These are phyloP conservation scores for Pistacia integerrima DNA, from an alignment of 345 rosid genomes.

Conservation along the genomic window DNA sequence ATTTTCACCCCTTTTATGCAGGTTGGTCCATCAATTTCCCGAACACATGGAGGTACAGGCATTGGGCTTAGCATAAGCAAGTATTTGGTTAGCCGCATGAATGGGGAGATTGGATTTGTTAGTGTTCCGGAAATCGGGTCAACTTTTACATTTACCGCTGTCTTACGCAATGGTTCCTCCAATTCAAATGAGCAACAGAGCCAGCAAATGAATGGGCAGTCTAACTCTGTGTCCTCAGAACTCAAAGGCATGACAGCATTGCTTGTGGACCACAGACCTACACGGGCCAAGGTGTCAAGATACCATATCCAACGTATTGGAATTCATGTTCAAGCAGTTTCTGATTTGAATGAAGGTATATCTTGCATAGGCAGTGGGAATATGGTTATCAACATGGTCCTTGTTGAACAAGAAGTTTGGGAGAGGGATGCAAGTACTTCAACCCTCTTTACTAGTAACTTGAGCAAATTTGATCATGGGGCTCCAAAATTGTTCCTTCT, in stretches of 20 bases:
- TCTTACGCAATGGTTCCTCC: conserved; percentile 53
- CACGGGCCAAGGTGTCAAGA: conserved; percentile 72
- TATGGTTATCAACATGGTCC: conserved; percentile 48
- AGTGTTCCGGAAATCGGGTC: conserved; percentile 82
- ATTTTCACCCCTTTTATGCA: conserved; percentile 95
- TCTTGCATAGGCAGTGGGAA: conserved; percentile 35
- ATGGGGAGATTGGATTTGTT: conserved; percentile 87
- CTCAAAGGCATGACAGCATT: conserved; percentile 73
- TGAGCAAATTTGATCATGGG: conserved; percentile 34
- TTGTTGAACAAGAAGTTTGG: conserved; percentile 91
- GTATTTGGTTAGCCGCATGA: conserved; percentile 86
- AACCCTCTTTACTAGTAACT: conserved; percentile 39
- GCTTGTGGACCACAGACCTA: conserved; percentile 74
- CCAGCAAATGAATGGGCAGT: conserved; percentile 46
- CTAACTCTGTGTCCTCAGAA: conserved; percentile 42
- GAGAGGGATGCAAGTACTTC: conserved; percentile 48
- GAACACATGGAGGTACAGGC: conserved; percentile 93
- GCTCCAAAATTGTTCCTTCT: conserved; percentile 58
- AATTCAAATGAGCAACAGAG: conserved; percentile 42
- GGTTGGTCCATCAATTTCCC: conserved; percentile 86
- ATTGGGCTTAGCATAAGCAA: conserved; percentile 98
- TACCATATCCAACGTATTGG: conserved; percentile 86
- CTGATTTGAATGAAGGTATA: conserved; percentile 53
- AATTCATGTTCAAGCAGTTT: conserved; percentile 59
- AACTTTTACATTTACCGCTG: conserved; percentile 91